Evolutionary conservation across 257 asterid genomes (phyloP).

Genomic region (Plantago elongata): DNA sequence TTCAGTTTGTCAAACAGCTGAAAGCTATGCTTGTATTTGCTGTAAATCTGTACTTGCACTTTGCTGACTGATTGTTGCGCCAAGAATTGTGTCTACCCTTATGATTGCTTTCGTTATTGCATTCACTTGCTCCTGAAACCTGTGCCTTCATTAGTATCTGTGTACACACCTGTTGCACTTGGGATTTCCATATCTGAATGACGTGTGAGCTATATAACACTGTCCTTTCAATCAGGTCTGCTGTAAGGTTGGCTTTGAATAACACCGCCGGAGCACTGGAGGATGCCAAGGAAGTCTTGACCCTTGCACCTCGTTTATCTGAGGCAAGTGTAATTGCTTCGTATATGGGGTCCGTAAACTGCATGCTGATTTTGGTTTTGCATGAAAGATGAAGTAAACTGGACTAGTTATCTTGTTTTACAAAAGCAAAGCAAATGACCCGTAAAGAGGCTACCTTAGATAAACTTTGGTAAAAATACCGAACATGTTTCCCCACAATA

Average conservation of each 20-base stretch:
- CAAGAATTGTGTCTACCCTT: background rate
- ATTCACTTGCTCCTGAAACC: background rate
- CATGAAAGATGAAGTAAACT: slow-evolving; percentile 9
- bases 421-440: slow-evolving; percentile 4
- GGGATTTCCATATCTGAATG: background rate
- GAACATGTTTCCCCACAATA: background rate
- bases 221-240: slow-evolving; percentile 43
- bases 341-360: background rate
- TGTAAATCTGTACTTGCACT: background rate
- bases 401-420: background rate
- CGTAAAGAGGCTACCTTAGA: background rate
- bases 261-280: slow-evolving; percentile 59
- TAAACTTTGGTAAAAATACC: background rate
- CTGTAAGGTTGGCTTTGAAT: slow-evolving; percentile 61
- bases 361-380: background rate
- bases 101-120: background rate
- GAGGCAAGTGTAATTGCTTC: slow-evolving; percentile 39
- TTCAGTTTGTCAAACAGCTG: slow-evolving; percentile 1
- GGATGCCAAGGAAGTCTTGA: slow-evolving; percentile 62
- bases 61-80: background rate
- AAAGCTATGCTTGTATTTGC: background rate
- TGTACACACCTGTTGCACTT: slow-evolving; percentile 5
- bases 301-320: slow-evolving; percentile 54
- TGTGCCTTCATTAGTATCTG: background rate
- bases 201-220: slow-evolving; percentile 1